phyloP scores from a whole-genome alignment of 805 yeast species.

The Cyberlindnera bimundalis region DNA sequence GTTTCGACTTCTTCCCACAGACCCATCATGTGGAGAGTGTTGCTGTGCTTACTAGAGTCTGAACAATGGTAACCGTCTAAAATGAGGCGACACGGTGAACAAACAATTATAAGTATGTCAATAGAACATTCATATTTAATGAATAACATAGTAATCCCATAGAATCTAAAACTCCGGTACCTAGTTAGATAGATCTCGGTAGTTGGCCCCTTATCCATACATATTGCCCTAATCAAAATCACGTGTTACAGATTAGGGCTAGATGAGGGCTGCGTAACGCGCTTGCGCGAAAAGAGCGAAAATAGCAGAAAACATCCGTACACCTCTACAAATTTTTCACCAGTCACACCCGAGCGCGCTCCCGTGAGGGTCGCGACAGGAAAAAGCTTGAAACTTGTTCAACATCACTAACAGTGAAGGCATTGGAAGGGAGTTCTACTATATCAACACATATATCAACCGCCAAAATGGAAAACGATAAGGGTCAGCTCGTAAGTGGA shows the following conservation, averaged over 20 bases:
- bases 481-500: constrained; percentile 95
- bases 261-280: no score
- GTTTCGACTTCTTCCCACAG: constrained; percentile 96
- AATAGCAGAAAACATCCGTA: constrained; percentile 9
- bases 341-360: constrained; percentile 9
- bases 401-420: constrained; percentile 5
- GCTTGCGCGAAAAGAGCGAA: neutral
- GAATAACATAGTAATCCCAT: no score
- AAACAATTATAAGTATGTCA: no score
- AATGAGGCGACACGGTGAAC: no score
- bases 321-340: constrained; percentile 17
- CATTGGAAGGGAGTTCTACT: neutral
- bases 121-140: no score
- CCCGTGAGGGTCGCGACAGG: constrained; percentile 10
- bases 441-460: constrained; percentile 11
- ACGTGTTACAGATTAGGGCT: no score
- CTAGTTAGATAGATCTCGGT: no score
- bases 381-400: constrained; percentile 17
- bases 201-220: no score
- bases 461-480: constrained; percentile 98
- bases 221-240: no score
- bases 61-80: no score
- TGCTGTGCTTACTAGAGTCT: constrained; percentile 53
- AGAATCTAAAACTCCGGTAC: no score
- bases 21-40: constrained; percentile 91